A percentile compares a stretch with the other conserved stretches of the same genome.
Conservation (phyloP, 2,329 filamentous ascomycete genomes). For the Trichothecium roseum region DNA sequence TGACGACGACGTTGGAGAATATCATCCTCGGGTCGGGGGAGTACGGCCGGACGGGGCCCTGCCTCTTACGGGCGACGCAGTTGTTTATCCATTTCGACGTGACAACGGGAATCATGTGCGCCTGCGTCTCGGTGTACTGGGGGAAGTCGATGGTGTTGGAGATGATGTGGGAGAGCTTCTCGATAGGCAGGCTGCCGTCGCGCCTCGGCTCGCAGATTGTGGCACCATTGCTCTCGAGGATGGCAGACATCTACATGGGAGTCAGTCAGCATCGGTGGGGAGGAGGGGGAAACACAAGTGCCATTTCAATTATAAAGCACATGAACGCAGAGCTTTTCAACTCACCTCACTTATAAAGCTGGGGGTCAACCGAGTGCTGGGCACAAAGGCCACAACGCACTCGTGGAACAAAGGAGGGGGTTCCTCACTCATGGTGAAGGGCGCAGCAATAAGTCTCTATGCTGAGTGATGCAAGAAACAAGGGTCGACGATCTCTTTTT, state of each 20-base stretch:
- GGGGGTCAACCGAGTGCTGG: constrained; percentile 27
- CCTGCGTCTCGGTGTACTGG: constrained; percentile 66
- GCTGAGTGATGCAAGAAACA: too few relatives aligned
- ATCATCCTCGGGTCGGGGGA: constrained; percentile 88
- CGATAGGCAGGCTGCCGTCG: constrained; percentile 37
- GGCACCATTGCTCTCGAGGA: constrained; percentile 39
- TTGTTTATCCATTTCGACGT: constrained; percentile 69
- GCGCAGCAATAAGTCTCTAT: neutral
- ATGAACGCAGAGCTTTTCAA: neutral
- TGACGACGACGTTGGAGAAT: constrained; percentile 74
- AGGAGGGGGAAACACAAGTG: too few relatives aligned
- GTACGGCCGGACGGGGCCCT: constrained; percentile 70
- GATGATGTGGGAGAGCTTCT: constrained; percentile 43
- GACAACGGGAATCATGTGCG: constrained; percentile 74
- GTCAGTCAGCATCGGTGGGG: neutral
- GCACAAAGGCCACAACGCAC: constrained; percentile 35
- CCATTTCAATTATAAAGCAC: too few relatives aligned
- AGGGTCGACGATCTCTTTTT: too few relatives aligned
- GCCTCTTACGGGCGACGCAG: constrained; percentile 58
- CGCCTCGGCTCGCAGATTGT: constrained; percentile 33
- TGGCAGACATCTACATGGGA: constrained; percentile 26
- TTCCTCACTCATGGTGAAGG: constrained; percentile 17
- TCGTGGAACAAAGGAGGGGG: constrained; percentile 26
- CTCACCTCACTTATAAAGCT: constrained; percentile 30
- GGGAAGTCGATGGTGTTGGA: constrained; percentile 81